phyloP scores from a whole-genome alignment of 148 eudicot species.

The Cornus florida region DNA sequence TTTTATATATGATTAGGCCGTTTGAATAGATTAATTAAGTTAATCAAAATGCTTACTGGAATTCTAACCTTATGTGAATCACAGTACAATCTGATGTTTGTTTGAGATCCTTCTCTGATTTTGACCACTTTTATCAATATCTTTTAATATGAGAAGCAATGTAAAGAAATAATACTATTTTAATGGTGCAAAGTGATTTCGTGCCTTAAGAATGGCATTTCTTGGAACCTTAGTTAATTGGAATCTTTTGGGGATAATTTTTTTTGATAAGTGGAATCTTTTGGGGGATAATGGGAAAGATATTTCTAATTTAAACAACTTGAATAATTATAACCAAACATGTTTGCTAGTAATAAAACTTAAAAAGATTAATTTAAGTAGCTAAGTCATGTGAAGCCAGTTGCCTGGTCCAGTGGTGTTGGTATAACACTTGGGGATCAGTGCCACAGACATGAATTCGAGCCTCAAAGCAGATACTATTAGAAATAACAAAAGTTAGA shows the following conservation, averaged over 20 bases:
- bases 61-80: neutral
- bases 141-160: neutral
- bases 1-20: neutral
- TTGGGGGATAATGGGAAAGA: neutral
- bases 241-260: neutral
- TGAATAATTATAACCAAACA: neutral
- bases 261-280: neutral
- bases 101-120: no score
- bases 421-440: no score
- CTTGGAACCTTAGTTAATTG: neutral
- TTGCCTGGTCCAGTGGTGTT: no score
- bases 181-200: neutral
- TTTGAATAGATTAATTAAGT: neutral
- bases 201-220: neutral
- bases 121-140: neutral
- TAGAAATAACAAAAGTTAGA: no score
- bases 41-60: neutral
- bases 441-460: no score
- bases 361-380: no score
- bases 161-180: neutral
- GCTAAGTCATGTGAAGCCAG: no score
- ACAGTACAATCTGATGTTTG: neutral
- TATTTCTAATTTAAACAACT: neutral
- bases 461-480: no score
- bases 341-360: neutral